Base-by-base conservation (phyloP, 2,329 filamentous ascomycete species). In the Curvularia sp. region DNA sequence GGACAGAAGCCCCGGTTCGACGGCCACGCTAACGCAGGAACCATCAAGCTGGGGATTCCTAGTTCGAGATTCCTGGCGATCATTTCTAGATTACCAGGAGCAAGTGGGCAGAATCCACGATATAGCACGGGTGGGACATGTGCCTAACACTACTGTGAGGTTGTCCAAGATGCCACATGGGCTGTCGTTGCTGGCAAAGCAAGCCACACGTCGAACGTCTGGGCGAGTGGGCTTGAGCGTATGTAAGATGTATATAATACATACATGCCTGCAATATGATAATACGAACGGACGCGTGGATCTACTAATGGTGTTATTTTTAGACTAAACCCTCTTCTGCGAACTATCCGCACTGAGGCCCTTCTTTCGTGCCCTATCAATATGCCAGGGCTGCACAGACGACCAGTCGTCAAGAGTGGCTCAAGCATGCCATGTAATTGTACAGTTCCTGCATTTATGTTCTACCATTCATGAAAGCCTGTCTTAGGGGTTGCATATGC, bases 1-100 rank as follows among this genome's bases (percentile, higher is more conserved):
- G 54, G 50, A 48, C 49, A 53, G 45, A 54, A 43, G 55, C 41
- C 41, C 59, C 53, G 61, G 55, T 43, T 43, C 47, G 50, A 49
- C 57, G 57, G 54, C 34, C 34, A 57, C 62, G 57, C 60, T 65
- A 65, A 51, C 53, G 60, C 60, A 63, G 58, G 55, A 55, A 61
- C 51, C 50, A 21, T 47, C 15, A 45, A 51, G 36, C 36, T 49
- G 53, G 41, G 42, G 5, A 49, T n/a, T 23, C 27, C 19, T 25
- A 12, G 38, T 45, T 57, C 30, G 38, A 45, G 50, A 45, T 45
- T 36, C 39, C n/a, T 49, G 39, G 30, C 39, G 13, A 45, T 45
- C 28, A 10, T 49, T 23, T 43, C 43, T 36, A 34, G 47, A 19
- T 21, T 39, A 6, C 2, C 27, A 9, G n/a, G 13, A 18, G 21